These are phyloP conservation scores for Silene conica DNA, from an alignment of 148 eudicot genomes.

Conservation along the genomic window DNA sequence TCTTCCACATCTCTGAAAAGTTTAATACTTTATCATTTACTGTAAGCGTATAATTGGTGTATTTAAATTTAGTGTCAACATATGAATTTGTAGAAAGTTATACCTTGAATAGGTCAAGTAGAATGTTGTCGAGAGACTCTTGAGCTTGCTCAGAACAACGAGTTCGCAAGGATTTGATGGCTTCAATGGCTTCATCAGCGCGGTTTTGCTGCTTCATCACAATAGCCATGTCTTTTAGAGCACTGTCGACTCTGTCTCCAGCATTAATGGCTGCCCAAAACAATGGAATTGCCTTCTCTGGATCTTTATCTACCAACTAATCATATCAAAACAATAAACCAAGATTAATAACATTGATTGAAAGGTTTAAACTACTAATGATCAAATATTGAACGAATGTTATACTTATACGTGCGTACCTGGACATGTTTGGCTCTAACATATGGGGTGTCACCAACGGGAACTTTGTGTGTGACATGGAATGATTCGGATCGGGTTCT, in stretches of 20 bases:
- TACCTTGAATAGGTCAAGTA: conserved; percentile 93
- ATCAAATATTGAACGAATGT: no score
- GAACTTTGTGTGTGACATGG: conserved; percentile 87
- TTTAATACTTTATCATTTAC: no score
- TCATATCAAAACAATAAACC: not conserved
- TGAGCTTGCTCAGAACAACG: conserved; percentile 96
- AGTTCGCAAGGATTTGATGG: conserved; percentile 69
- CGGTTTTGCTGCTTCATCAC: conserved; percentile 97
- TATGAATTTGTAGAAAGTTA: not conserved
- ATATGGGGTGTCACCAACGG: conserved; percentile 87
- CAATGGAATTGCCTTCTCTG: conserved; percentile 89
- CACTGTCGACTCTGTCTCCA: conserved; percentile 74
- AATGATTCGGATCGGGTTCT: conserved; percentile 84
- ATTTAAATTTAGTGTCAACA: no score
- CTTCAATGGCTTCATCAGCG: conserved; percentile 93
- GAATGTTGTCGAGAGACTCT: conserved; percentile 94
- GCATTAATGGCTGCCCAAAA: conserved; percentile 99
- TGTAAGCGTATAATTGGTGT: no score
- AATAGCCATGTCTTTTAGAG: conserved; percentile 91
- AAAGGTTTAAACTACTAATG: no score
- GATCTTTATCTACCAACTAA: conserved; percentile 96
- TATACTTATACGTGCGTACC: no score
- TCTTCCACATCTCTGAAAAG: conserved; percentile 90
- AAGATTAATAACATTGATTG: no score
- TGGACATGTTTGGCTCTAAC: conserved; percentile 96